Evolutionary conservation across 306 rosid genomes (phyloP).

Genomic region (Malus sieversii): DNA sequence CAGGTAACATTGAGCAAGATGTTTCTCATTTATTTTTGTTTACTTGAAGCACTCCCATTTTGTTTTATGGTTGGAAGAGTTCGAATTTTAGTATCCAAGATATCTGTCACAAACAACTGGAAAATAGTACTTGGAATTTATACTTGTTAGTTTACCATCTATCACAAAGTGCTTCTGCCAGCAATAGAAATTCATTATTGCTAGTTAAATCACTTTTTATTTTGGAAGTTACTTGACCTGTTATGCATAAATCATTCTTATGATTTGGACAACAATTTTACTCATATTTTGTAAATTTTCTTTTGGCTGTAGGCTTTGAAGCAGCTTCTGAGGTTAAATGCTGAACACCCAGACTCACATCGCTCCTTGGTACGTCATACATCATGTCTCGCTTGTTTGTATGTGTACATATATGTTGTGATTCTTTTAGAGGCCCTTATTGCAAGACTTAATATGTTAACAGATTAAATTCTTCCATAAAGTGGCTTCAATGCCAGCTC

Average conservation of each 20-base stretch:
- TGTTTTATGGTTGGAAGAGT: background rate
- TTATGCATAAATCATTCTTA: background rate
- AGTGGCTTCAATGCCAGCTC: slow-evolving; percentile 60
- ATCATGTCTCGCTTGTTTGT: background rate
- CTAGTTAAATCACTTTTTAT: background rate
- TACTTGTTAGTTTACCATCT: background rate
- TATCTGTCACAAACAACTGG: background rate
- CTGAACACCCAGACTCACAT: slow-evolving; percentile 92
- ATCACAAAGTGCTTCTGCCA: background rate
- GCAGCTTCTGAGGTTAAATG: slow-evolving; percentile 81
- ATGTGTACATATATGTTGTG: background rate
- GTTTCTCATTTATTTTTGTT: background rate
- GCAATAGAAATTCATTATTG: background rate
- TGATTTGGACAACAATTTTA: background rate
- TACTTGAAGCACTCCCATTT: background rate
- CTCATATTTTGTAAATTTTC: background rate
- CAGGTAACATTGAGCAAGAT: slow-evolving; percentile 42
- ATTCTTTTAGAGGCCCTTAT: slow-evolving; percentile 16
- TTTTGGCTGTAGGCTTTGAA: slow-evolving; percentile 64
- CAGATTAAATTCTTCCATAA: slow-evolving; percentile 88
- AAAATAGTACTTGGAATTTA: background rate
- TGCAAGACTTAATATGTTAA: slow-evolving; percentile 14
- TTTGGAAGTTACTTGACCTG: background rate
- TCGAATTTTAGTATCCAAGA: background rate
- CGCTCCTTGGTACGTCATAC: slow-evolving; percentile 66